phyloP scores from a whole-genome alignment of 176 grass and related monocot genomes.

The barley (Hordeum vulgare) region DNA sequence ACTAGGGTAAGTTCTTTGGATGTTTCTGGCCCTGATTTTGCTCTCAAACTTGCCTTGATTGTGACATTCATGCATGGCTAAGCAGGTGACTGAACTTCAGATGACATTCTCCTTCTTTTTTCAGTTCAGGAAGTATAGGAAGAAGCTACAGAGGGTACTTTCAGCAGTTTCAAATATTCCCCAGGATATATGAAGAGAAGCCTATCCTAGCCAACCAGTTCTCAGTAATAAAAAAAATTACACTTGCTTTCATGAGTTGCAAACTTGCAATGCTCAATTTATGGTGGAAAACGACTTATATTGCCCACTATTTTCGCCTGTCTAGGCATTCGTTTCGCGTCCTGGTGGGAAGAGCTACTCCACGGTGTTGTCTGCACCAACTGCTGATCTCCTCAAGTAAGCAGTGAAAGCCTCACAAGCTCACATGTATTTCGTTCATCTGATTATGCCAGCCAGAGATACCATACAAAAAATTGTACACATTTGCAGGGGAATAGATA shows the following conservation, averaged over 20 bases:
- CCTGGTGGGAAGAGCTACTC: slow-evolving; percentile 44
- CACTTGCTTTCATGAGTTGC: not conserved
- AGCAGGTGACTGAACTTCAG: not conserved
- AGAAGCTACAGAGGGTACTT: slow-evolving; percentile 78
- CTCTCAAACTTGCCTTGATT: not conserved
- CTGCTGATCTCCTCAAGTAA: slow-evolving; percentile 46
- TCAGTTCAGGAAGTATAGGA: slow-evolving; percentile 62
- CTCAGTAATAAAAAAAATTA: slow-evolving; percentile 50
- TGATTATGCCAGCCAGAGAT: not conserved
- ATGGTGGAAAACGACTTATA: not conserved
- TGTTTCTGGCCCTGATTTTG: not conserved
- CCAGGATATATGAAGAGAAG: slow-evolving; percentile 50
- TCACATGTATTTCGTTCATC: not conserved
- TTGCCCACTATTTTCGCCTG: not conserved
- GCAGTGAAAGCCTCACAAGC: not conserved
- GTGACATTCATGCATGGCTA: not conserved
- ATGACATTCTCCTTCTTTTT: not conserved
- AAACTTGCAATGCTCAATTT: not conserved
- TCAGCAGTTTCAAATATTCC: slow-evolving; percentile 66
- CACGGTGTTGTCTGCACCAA: slow-evolving; percentile 41
- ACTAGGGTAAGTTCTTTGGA: slow-evolving; percentile 35
- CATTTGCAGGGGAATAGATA: slow-evolving; percentile 40
- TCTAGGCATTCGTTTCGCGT: slow-evolving; percentile 52
- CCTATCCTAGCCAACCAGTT: slow-evolving; percentile 59
- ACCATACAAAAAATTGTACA: not conserved